Base-by-base conservation (phyloP, 2,329 filamentous ascomycete species). In the Mycocentrospora acerina region DNA sequence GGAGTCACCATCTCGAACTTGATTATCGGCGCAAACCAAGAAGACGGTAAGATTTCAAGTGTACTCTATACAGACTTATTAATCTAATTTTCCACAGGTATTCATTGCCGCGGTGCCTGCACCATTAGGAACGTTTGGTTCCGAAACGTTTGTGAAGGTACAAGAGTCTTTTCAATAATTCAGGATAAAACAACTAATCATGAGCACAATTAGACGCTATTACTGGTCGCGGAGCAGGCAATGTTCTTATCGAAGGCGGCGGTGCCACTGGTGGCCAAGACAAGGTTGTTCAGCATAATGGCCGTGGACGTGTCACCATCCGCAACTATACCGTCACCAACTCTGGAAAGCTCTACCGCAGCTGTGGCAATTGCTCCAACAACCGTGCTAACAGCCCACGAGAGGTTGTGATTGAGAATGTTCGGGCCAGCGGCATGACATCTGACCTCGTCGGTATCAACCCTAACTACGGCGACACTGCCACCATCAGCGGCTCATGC, bases 1-100 rank as follows among this genome's bases (percentile, higher is more conserved):
- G 75, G 75, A 12, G 76, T 72, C 7, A 71, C 69, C 18, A 60
- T 79, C 18, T 71, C 69, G 46, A 78, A 78, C 51, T 75, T 74
- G 55, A 77, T 79, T 54, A 78, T 78, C 35, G 75, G 76, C n/a
- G n/a, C n/a, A n/a, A n/a, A n/a, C n/a, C n/a, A n/a, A n/a, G n/a
- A n/a, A n/a, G n/a, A n/a, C n/a, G n/a, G n/a, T n/a, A n/a, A n/a
- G n/a, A n/a, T n/a, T n/a, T n/a, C n/a, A n/a, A n/a, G n/a, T n/a
- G n/a, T n/a, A n/a, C n/a, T n/a, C n/a, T n/a, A n/a, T n/a, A n/a
- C n/a, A n/a, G n/a, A n/a, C n/a, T n/a, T n/a, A n/a, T n/a, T n/a
- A 4, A 62, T 66, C n/a, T 69, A 73, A 41, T 67, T 76, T 45
- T 67, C 70, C 24, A 75, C 64, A 66, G 74, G 73, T 35, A 69